Conservation (phyloP, 306 rosid genomes). For the Begonia fuchsioides region DNA sequence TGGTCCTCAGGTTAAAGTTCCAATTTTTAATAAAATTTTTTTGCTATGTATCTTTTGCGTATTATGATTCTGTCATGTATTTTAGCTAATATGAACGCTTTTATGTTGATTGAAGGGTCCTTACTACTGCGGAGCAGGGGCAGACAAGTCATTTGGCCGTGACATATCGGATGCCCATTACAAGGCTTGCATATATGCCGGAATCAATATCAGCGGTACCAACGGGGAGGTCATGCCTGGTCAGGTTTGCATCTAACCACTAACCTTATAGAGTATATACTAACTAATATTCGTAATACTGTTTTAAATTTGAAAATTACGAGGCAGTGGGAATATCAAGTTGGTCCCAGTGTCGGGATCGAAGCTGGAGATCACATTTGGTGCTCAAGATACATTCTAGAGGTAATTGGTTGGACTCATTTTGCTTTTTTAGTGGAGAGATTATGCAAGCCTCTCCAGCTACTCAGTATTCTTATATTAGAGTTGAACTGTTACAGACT, state of each 20-base stretch:
- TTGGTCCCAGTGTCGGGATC: conserved; percentile 96
- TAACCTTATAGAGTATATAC: not conserved
- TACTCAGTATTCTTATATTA: no score
- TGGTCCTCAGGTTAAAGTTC: conserved; percentile 91
- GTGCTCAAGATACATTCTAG: conserved; percentile 86
- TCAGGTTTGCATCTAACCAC: conserved; percentile 47
- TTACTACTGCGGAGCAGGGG: conserved; percentile 85
- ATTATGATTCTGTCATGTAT: not conserved
- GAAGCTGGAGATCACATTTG: conserved; percentile 92
- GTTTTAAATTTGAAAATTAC: conserved; percentile 1
- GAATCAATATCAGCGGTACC: conserved; percentile 94
- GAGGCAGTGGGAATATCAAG: conserved; percentile 97
- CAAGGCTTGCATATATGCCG: conserved; percentile 97
- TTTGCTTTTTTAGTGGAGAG: no score
- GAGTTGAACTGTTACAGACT: no score
- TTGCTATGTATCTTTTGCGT: not conserved
- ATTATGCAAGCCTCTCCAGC: no score
- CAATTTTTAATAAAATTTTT: not conserved
- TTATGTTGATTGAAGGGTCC: conserved; percentile 58
- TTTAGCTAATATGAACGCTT: not conserved
- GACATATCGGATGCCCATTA: conserved; percentile 98
- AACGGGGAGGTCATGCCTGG: conserved; percentile 99
- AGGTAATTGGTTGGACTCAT: conserved; percentile 36
- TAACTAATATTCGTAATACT: conserved; percentile 9
- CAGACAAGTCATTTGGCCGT: conserved; percentile 97